A percentile compares a stretch with the other conserved stretches of the same genome.
Conservation (phyloP, 306 rosid genomes). For the Sechiopsis laciniata region DNA sequence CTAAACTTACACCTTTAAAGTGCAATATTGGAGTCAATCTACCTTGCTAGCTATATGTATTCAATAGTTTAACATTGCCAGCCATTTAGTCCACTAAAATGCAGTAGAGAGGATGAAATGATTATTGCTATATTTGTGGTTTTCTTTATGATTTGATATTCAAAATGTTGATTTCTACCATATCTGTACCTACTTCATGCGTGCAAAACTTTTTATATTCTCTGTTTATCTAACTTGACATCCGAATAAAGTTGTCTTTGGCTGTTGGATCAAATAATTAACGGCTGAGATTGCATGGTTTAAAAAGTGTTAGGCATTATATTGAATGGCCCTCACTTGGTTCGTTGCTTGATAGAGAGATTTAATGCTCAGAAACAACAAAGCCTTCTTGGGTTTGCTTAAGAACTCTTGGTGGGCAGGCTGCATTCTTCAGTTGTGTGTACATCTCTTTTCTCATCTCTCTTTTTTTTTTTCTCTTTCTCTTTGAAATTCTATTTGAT, state of each 20-base stretch:
- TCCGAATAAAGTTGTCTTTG: constrained; percentile 7
- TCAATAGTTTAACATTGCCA: constrained; percentile 16
- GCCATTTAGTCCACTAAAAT: constrained; percentile 17
- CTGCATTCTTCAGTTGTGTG: constrained; percentile 28
- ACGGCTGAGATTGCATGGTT: constrained; percentile 16
- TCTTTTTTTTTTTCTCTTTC: background rate
- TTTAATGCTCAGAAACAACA: constrained; percentile 6
- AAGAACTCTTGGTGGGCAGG: constrained; percentile 7
- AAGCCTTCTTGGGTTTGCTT: constrained; percentile 19
- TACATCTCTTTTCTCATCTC: constrained; percentile 17
- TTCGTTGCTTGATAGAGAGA: constrained; percentile 20
- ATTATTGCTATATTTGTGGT: constrained; percentile 20
- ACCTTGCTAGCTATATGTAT: constrained; percentile 7
- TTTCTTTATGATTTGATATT: constrained; percentile 14
- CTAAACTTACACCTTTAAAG: constrained; percentile 1
- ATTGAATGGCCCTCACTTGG: constrained; percentile 23
- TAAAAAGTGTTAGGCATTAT: constrained; percentile 4
- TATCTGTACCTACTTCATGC: constrained; percentile 18
- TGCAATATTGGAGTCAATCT: constrained; percentile 8
- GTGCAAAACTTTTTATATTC: constrained; percentile 14
- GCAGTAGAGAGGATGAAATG: constrained; percentile 16
- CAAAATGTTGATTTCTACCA: constrained; percentile 15
- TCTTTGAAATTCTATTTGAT: background rate
- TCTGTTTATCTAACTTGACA: constrained; percentile 21
- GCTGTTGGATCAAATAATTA: constrained; percentile 17